A percentile compares a stretch with the other conserved stretches of the same genome.
Conservation (phyloP, 2,329 filamentous ascomycete species). For the Alternaria sp. region DNA sequence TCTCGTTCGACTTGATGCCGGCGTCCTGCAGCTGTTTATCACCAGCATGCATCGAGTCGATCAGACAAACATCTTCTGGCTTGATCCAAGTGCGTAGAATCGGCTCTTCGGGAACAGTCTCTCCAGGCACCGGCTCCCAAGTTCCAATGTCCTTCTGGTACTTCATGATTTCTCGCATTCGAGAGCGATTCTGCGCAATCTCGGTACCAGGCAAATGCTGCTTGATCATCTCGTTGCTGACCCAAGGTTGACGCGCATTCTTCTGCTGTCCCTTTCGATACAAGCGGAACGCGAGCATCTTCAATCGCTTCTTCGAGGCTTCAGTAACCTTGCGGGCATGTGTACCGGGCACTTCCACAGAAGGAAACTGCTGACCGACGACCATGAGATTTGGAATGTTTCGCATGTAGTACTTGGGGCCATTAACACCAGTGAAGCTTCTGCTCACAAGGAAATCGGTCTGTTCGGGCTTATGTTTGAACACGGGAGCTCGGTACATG, state of each 20-base stretch:
- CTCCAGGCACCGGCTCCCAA: slow-evolving; percentile 74
- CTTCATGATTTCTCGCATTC: slow-evolving; percentile 93
- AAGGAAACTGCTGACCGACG: slow-evolving; percentile 92
- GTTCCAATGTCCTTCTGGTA: slow-evolving; percentile 89
- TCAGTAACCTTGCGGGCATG: slow-evolving; percentile 96
- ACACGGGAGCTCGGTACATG: slow-evolving; percentile 94
- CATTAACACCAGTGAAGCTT: slow-evolving; percentile 78
- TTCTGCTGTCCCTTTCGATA: slow-evolving; percentile 76
- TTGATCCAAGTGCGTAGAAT: slow-evolving; percentile 87
- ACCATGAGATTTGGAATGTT: slow-evolving; percentile 90
- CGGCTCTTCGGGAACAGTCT: slow-evolving; percentile 79
- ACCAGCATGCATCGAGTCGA: slow-evolving; percentile 97
- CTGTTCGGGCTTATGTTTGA: slow-evolving; percentile 77
- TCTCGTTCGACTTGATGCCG: slow-evolving; percentile 75
- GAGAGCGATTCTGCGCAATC: slow-evolving; percentile 93
- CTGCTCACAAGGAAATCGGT: slow-evolving; percentile 89
- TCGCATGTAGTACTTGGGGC: slow-evolving; percentile 80
- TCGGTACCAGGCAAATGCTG: slow-evolving; percentile 89
- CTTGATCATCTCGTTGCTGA: slow-evolving; percentile 69
- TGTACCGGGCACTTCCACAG: slow-evolving; percentile 88
- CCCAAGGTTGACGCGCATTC: slow-evolving; percentile 76
- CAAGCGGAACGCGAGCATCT: slow-evolving; percentile 92
- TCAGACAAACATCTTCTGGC: slow-evolving; percentile 90
- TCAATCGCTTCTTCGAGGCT: slow-evolving; percentile 93
- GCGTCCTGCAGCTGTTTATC: slow-evolving; percentile 89